These are phyloP conservation scores for Tylopilus orsonianus DNA, from an alignment of 1,284 basidiomycete genomes.

Conservation along the genomic window DNA sequence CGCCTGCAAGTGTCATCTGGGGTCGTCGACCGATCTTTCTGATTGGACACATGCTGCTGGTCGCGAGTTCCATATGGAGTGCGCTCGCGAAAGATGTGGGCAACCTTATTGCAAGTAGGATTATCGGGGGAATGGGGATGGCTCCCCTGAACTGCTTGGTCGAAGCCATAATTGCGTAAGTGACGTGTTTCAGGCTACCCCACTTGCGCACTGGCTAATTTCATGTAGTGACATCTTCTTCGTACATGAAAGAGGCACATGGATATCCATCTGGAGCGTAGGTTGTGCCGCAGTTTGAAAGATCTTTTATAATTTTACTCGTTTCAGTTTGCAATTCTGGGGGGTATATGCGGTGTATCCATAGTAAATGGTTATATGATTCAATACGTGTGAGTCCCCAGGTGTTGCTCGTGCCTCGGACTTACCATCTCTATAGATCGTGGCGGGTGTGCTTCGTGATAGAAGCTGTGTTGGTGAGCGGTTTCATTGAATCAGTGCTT, in stretches of 20 bases:
- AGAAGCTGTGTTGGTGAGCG: not conserved
- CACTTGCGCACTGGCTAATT: not conserved
- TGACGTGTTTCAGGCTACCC: not conserved
- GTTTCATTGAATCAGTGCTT: not conserved
- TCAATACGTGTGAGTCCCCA: not conserved
- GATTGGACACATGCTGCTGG: not conserved
- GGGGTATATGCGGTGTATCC: constrained; percentile 1
- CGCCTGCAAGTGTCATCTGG: not conserved
- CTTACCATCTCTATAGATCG: not conserved
- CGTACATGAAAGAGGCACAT: constrained; percentile 1
- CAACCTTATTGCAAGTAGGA: not conserved
- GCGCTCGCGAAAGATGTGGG: not conserved
- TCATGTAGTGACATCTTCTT: not conserved
- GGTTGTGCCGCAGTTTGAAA: not conserved
- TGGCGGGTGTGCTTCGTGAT: constrained; percentile 1
- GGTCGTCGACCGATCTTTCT: not conserved
- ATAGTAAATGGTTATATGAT: constrained; percentile 2
- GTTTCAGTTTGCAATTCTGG: not conserved
- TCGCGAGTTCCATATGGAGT: not conserved
- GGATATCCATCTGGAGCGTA: not conserved
- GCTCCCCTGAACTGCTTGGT: not conserved
- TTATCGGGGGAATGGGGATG: not conserved
- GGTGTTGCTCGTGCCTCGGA: not conserved
- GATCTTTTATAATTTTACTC: not conserved
- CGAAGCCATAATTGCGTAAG: not conserved